phyloP scores from a whole-genome alignment of 106 monocot species.

The Dendrobium catenatum region DNA sequence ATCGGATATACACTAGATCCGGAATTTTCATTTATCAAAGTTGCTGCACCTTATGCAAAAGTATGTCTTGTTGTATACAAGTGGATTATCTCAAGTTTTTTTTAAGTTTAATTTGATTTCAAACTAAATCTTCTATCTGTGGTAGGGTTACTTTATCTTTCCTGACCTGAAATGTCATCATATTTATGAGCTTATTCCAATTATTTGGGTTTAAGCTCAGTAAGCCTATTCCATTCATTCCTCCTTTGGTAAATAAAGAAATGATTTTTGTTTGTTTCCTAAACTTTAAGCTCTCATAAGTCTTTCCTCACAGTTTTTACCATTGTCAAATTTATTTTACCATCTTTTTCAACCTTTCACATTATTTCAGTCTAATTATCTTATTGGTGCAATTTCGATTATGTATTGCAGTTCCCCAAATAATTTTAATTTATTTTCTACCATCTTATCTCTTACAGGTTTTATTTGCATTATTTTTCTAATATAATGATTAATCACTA shows the following conservation, averaged over 20 bases:
- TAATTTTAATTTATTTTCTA: too few relatives aligned
- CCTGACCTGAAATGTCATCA: not conserved
- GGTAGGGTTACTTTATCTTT: not conserved
- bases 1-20: constrained; percentile 90
- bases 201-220: not conserved
- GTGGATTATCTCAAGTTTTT: not conserved
- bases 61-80: constrained; percentile 21
- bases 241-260: not conserved
- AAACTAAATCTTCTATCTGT: not conserved
- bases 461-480: too few relatives aligned
- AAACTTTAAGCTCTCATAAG: too few relatives aligned
- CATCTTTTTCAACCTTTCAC: too few relatives aligned
- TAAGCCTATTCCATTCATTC: not conserved
- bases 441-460: too few relatives aligned
- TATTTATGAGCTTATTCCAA: not conserved
- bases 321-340: too few relatives aligned
- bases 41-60: constrained; percentile 94
- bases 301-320: too few relatives aligned
- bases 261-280: too few relatives aligned
- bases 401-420: too few relatives aligned
- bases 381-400: too few relatives aligned
- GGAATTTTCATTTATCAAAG: constrained; percentile 85
- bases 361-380: too few relatives aligned
- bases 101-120: constrained; percentile 10
- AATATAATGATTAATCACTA: too few relatives aligned